phyloP scores from a whole-genome alignment of 2,329 filamentous ascomycete species.

The Epichloe baconii region DNA sequence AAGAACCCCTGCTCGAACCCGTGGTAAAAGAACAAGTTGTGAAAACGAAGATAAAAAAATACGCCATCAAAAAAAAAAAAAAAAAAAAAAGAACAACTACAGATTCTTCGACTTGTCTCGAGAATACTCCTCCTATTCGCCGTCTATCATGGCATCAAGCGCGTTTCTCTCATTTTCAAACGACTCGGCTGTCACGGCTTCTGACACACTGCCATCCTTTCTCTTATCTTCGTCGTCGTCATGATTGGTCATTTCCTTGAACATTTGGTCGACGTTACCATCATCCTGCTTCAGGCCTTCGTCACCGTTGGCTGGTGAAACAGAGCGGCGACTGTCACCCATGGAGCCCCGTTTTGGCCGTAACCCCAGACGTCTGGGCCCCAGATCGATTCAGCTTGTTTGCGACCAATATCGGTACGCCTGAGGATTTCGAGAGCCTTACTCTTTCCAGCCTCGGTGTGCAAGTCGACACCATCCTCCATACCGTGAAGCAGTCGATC shows the following conservation, averaged over 20 bases:
- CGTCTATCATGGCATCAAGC: constrained; percentile 32
- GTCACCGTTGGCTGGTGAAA: constrained; percentile 16
- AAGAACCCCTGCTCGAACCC: neutral
- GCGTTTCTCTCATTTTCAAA: constrained; percentile 33
- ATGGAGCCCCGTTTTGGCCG: constrained; percentile 15
- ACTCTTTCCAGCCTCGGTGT: constrained; percentile 32
- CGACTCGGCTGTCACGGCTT: constrained; percentile 27
- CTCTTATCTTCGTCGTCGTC: constrained; percentile 32
- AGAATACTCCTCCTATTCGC: constrained; percentile 18
- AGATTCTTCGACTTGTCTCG: neutral
- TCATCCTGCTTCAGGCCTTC: constrained; percentile 26
- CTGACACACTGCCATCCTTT: constrained; percentile 18
- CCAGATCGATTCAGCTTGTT: constrained; percentile 37
- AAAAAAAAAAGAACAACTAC: neutral
- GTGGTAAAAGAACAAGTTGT: neutral
- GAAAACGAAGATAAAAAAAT: neutral
- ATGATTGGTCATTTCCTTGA: constrained; percentile 41
- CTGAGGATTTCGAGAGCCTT: constrained; percentile 40
- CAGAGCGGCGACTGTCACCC: constrained; percentile 12
- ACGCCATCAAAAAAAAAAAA: too few relatives aligned
- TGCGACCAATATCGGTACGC: constrained; percentile 36
- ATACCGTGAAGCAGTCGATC: constrained; percentile 36
- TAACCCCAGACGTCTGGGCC: constrained; percentile 33
- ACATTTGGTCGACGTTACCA: constrained; percentile 40
- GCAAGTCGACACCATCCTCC: constrained; percentile 31